Percentiles rank a stretch among this genome's conserved stretches.
phyloP scores from a whole-genome alignment of 495 filamentous ascomycete species.

The Talaromyces wortmannii region DNA sequence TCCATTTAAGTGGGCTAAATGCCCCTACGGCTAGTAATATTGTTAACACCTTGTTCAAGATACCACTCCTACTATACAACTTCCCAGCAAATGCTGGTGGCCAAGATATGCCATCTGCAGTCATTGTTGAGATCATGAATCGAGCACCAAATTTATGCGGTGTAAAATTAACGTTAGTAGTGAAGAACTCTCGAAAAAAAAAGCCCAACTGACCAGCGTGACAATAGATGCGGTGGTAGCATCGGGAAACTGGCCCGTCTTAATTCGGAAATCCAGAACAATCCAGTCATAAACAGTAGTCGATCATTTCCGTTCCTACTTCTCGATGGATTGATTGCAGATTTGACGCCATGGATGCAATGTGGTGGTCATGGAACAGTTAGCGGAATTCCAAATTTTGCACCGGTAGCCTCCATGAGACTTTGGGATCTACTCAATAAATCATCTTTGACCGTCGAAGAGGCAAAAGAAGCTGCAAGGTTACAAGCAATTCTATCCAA shows the following conservation, averaged over 20 bases:
- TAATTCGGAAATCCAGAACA: constrained; percentile 6
- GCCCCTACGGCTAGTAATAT: background rate
- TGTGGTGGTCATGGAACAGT: constrained; percentile 17
- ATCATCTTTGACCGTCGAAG: constrained; percentile 3
- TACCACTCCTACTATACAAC: constrained; percentile 14
- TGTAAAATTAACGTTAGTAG: constrained; percentile 12
- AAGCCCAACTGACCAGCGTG: background rate
- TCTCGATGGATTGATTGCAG: constrained; percentile 13
- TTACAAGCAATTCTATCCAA: constrained; percentile 12
- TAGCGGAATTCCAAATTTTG: constrained; percentile 16
- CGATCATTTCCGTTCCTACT: constrained; percentile 12
- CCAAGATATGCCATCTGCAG: constrained; percentile 15
- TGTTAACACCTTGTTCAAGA: background rate
- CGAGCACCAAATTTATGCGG: constrained; percentile 11
- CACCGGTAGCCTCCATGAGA: constrained; percentile 14
- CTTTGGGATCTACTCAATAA: constrained; percentile 12
- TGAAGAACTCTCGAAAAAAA: background rate
- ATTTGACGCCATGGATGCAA: constrained; percentile 15
- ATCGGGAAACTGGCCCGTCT: constrained; percentile 12
- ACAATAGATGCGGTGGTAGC: constrained; percentile 13
- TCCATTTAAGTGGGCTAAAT: no score
- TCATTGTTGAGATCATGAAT: constrained; percentile 11
- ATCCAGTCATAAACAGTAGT: constrained; percentile 3
- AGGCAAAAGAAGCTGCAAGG: constrained; percentile 5
- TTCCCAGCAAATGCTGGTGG: constrained; percentile 16